Evolutionary conservation across 768 basidiomycete genomes (phyloP), one percentile per base, ranked within the genome.

Genomic region (Mrakia gelida): DNA sequence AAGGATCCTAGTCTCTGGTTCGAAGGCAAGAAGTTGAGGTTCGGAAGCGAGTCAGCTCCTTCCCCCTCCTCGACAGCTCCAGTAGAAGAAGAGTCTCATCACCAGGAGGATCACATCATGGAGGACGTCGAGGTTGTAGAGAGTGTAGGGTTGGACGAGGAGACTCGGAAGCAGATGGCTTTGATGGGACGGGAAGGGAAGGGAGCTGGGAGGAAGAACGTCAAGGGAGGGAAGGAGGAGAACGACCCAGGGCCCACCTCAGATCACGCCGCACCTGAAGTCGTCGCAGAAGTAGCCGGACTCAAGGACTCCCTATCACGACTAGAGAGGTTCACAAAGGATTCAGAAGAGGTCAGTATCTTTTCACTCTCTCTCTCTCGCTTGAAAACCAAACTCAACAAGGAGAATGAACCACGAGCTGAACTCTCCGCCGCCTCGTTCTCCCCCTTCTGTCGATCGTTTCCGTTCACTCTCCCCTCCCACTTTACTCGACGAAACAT

Each of bases 91-190:
- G 41, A 28, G 9, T 3, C 11, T 3, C 30, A n/a, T 15, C 49
- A n/a, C 15, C 11, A 7, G 26, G 49, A 30, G 45, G 45, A 52
- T 28, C n/a, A 4, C 7, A 26, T 28, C 43, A 45, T 28, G 45
- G n/a, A 28, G 15, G 26, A 32, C 18, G n/a, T 54, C 2, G 71
- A 43, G 43, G 9, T 23, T 0, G 49, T 7, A 11, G 45, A 16
- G 18, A n/a, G 70, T 11, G n/a, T 43, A 3, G 41, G 71, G 52
- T 16, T 56, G 28, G 28, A 52, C 71, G 71, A 72, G 30, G 52
- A 49, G n/a, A 72, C 71, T 43, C 49, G 45, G 43, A 59, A 73
- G 72, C 49, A 61, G 72, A 73, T 49, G 72, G 52, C 34, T 30
- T 38, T 59, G 72, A 59, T 59, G 54, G n/a, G 72, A 5, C n/a